Percentiles rank a stretch among this genome's conserved stretches.
Conservation (phyloP, 768 basidiomycete genomes). For the Pulveroboletus sp. region DNA sequence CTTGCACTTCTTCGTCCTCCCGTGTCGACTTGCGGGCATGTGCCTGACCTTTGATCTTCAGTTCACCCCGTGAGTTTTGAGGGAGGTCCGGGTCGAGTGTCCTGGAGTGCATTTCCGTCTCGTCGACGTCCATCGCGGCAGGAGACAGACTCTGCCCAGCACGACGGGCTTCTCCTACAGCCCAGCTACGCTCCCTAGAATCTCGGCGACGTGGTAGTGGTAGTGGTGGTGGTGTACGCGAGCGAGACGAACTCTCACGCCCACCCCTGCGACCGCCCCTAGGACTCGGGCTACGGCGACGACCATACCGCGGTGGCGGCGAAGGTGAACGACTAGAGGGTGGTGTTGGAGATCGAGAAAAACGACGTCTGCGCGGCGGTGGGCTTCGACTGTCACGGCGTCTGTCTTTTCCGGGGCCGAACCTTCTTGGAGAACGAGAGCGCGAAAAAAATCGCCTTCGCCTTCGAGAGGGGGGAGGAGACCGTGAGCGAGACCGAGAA, state of each 20-base stretch:
- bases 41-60: slow-evolving; percentile 75
- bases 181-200: slow-evolving; percentile 24
- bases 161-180: slow-evolving; percentile 17
- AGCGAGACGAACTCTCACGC: slow-evolving; percentile 32
- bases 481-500: slow-evolving; percentile 40
- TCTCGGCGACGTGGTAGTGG: slow-evolving; percentile 25
- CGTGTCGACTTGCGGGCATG: slow-evolving; percentile 52
- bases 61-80: slow-evolving; percentile 39
- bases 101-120: slow-evolving; percentile 18
- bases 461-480: slow-evolving; percentile 37
- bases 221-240: slow-evolving; percentile 30
- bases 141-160: slow-evolving; percentile 26
- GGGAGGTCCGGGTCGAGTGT: slow-evolving; percentile 28
- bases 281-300: slow-evolving; percentile 44
- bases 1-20: slow-evolving; percentile 39
- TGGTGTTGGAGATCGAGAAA: slow-evolving; percentile 44
- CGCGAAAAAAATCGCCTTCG: slow-evolving; percentile 33
- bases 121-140: slow-evolving; percentile 22
- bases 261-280: slow-evolving; percentile 26
- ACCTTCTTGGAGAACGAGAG: slow-evolving; percentile 29
- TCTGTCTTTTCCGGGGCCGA: slow-evolving; percentile 13
- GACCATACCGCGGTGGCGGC: slow-evolving; percentile 33
- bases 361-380: slow-evolving; percentile 37
- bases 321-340: slow-evolving; percentile 42
- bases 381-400: slow-evolving; percentile 31